A percentile compares a stretch with the other conserved stretches of the same genome.
Conservation (phyloP, 2,329 filamentous ascomycete species). For the Leptoxyphium fumago region DNA sequence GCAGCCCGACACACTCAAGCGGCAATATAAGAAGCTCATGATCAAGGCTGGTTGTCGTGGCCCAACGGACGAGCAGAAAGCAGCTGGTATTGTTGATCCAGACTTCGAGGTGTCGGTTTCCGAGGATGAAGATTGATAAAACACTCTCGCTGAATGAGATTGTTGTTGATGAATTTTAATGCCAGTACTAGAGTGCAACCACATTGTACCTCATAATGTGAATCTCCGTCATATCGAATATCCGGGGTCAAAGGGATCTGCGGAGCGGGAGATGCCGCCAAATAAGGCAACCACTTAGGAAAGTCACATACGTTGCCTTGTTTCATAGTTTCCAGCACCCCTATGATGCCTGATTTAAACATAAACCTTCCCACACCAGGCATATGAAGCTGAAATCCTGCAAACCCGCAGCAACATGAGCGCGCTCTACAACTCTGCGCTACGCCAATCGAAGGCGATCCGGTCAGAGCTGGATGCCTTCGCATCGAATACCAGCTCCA, state of each 20-base stretch:
- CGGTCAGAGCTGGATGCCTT: constrained; percentile 62
- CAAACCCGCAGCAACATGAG: constrained; percentile 33
- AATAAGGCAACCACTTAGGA: too few species aligned
- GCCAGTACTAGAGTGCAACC: too few species aligned
- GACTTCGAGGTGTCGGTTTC: constrained; percentile 11
- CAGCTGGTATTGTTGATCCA: constrained; percentile 9
- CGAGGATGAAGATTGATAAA: constrained; percentile 1
- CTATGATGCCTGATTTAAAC: too few species aligned
- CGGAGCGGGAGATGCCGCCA: too few species aligned
- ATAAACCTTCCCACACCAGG: too few species aligned
- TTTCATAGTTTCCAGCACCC: too few species aligned
- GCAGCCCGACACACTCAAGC: constrained; percentile 19
- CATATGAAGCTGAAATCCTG: not conserved
- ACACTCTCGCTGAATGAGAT: too few species aligned
- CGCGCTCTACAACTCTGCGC: constrained; percentile 69
- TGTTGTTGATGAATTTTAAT: too few species aligned
- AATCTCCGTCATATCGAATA: too few species aligned
- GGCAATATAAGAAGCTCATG: constrained; percentile 27
- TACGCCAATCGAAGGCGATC: constrained; percentile 71
- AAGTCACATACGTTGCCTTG: too few species aligned
- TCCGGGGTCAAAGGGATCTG: too few species aligned
- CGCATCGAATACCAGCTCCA: constrained; percentile 43
- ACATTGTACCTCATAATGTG: too few species aligned
- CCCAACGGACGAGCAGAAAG: constrained; percentile 4
- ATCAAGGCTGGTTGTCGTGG: constrained; percentile 8